These are phyloP conservation scores for Chlorella vulgaris DNA, from an alignment of 139 green algal species.

Conservation along the genomic window DNA sequence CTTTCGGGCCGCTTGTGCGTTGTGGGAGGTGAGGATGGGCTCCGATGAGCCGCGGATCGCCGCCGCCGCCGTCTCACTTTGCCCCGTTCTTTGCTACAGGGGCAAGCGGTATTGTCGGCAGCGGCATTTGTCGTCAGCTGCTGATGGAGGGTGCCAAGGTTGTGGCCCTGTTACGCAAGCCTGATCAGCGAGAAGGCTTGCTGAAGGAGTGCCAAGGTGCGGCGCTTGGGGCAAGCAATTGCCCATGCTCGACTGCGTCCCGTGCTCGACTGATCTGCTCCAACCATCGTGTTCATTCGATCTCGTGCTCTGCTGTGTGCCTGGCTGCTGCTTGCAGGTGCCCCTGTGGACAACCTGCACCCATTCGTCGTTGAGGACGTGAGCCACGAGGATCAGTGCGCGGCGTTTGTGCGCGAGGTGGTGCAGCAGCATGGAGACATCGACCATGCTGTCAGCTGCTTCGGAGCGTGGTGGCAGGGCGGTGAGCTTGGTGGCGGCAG, in stretches of 20 bases:
- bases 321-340: conserved; percentile 2
- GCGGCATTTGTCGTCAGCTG: conserved; percentile 32
- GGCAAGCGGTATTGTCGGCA: conserved; percentile 36
- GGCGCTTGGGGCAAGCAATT: background rate
- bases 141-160: conserved; percentile 34
- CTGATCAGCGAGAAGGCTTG: conserved; percentile 19
- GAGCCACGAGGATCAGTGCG: conserved; percentile 29
- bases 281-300: too few species aligned
- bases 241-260: background rate
- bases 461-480: conserved; percentile 28
- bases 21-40: background rate
- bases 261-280: background rate
- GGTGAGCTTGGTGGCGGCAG: background rate
- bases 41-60: background rate
- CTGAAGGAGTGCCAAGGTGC: conserved; percentile 28
- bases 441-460: conserved; percentile 30
- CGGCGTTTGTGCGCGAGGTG: conserved; percentile 12
- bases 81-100: background rate
- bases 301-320: background rate
- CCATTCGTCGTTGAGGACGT: conserved; percentile 16
- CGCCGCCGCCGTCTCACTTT: background rate
- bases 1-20: conserved; percentile 15
- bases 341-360: conserved; percentile 8
- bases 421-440: conserved; percentile 12
- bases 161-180: conserved; percentile 20